phyloP scores from a whole-genome alignment of 106 monocot genomes.

The Dioscorea zingiberensis region DNA sequence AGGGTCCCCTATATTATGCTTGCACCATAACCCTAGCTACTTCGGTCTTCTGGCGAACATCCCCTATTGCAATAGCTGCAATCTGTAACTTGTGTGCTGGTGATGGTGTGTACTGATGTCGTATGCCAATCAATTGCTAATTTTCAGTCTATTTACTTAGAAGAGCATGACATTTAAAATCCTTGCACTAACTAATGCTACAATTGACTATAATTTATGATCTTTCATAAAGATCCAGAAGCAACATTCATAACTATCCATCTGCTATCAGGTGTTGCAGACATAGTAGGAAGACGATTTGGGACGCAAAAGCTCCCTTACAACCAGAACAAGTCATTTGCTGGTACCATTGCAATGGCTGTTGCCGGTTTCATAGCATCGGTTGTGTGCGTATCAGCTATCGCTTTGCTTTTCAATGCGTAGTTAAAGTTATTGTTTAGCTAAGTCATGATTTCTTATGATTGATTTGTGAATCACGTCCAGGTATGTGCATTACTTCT shows the following conservation, averaged over 20 bases:
- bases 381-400: slow-evolving; percentile 29
- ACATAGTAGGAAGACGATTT: slow-evolving; percentile 69
- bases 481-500: slow-evolving; percentile 91
- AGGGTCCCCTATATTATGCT: slow-evolving; percentile 88
- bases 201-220: too few relatives aligned
- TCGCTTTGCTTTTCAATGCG: neutral
- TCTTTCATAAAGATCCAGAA: neutral
- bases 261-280: slow-evolving; percentile 62
- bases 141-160: too few relatives aligned
- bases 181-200: neutral
- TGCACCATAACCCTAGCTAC: slow-evolving; percentile 87
- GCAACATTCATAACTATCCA: neutral
- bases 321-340: slow-evolving; percentile 68
- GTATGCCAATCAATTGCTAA: neutral
- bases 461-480: neutral
- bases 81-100: slow-evolving; percentile 95
- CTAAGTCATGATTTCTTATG: neutral
- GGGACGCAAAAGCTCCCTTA: slow-evolving; percentile 68
- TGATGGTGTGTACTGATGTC: slow-evolving; percentile 48
- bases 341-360: slow-evolving; percentile 64
- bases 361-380: slow-evolving; percentile 73
- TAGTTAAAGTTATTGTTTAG: too few relatives aligned
- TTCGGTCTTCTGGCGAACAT: slow-evolving; percentile 73
- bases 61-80: slow-evolving; percentile 76
- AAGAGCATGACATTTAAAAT: too few relatives aligned